These are phyloP conservation scores for Cutaneotrichosporon cyanovorans DNA, from an alignment of 1,284 basidiomycete species.

Conservation along the genomic window DNA sequence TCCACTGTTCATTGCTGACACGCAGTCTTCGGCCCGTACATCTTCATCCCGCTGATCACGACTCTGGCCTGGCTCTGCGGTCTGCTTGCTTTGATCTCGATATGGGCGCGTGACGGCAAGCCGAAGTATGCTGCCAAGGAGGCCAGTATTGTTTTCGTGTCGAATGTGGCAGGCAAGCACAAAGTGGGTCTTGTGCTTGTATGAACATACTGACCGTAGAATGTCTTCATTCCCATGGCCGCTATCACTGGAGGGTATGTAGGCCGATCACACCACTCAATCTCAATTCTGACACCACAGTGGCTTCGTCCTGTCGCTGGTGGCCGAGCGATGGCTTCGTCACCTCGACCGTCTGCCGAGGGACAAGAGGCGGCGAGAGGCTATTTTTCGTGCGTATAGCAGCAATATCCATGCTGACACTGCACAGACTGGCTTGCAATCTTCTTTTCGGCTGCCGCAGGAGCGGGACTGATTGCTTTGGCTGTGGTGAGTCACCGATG, in stretches of 20 bases:
- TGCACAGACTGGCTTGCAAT: conserved; percentile 46
- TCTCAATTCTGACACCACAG: background rate
- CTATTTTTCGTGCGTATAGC: conserved; percentile 30
- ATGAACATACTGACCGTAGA: background rate
- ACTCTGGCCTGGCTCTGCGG: conserved; percentile 37
- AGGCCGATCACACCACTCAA: too few relatives aligned
- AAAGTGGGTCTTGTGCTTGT: conserved; percentile 15
- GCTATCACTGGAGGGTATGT: conserved; percentile 14
- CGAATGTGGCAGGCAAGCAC: conserved; percentile 47
- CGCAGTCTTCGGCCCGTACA: conserved; percentile 44
- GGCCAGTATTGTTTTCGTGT: conserved; percentile 47
- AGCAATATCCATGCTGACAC: conserved; percentile 6
- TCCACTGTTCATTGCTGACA: too few relatives aligned
- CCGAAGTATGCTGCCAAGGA: conserved; percentile 41
- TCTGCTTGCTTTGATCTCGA: conserved; percentile 38
- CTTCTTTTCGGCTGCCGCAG: conserved; percentile 46
- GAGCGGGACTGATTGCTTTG: conserved; percentile 46
- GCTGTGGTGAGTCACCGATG: conserved; percentile 25
- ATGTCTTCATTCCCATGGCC: conserved; percentile 44
- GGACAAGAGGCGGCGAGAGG: conserved; percentile 43
- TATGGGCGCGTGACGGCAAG: conserved; percentile 45
- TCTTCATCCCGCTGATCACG: conserved; percentile 36
- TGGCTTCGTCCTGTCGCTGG: conserved; percentile 44
- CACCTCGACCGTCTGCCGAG: conserved; percentile 49
- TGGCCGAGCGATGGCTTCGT: conserved; percentile 49